phyloP scores from a whole-genome alignment of 306 rosid genomes.

The Acacia crassicarpa region DNA sequence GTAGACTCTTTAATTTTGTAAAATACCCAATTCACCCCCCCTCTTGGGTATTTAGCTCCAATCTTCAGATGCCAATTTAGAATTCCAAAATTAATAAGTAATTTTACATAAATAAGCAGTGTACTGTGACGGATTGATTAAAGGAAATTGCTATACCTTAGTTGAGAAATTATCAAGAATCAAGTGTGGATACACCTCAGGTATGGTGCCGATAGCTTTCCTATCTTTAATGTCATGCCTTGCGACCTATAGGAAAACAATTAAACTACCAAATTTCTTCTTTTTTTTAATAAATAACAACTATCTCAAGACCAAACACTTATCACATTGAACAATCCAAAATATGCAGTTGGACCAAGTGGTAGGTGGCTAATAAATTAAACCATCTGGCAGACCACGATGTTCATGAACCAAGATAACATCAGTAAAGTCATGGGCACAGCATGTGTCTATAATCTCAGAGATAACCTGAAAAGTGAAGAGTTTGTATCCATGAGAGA shows the following conservation, averaged over 20 bases:
- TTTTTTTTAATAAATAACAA: background rate
- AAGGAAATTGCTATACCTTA: slow-evolving; percentile 50
- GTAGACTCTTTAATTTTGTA: no score
- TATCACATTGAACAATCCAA: slow-evolving; percentile 85
- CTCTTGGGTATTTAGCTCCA: no score
- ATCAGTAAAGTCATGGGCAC: slow-evolving; percentile 84
- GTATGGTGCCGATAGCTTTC: slow-evolving; percentile 67
- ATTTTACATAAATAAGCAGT: slow-evolving; percentile 9
- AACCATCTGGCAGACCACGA: slow-evolving; percentile 94
- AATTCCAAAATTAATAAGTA: slow-evolving; percentile 20
- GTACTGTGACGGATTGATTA: background rate
- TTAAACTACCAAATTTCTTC: slow-evolving; percentile 24
- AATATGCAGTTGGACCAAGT: slow-evolving; percentile 94
- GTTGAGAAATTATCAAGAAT: slow-evolving; percentile 78
- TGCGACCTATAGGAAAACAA: slow-evolving; percentile 61
- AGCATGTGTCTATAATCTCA: slow-evolving; percentile 87
- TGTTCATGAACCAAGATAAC: slow-evolving; percentile 91
- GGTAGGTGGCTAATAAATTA: slow-evolving; percentile 83
- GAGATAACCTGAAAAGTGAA: slow-evolving; percentile 66
- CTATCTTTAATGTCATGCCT: slow-evolving; percentile 91
- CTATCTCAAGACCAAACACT: slow-evolving; percentile 37
- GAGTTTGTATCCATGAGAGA: background rate
- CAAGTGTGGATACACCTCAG: slow-evolving; percentile 75
- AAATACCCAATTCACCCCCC: no score
- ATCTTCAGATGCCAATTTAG: slow-evolving; percentile 36